Conservation (phyloP, 2,329 filamentous ascomycete genomes). For the Pseudocercospora fuligena region DNA sequence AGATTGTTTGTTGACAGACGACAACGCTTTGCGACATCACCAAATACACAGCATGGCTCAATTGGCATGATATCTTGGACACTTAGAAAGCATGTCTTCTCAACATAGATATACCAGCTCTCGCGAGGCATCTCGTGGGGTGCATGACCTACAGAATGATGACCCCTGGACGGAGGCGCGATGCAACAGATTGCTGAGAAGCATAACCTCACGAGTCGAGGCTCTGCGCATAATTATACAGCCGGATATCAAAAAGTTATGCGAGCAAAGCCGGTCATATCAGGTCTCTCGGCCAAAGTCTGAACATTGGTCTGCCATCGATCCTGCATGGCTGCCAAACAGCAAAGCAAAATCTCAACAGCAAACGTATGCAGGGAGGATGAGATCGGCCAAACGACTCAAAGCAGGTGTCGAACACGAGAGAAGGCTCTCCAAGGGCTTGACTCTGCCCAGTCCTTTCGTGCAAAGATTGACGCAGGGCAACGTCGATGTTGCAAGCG, state of each 20-base stretch:
- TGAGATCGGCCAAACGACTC: not conserved
- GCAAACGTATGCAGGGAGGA: slow-evolving; percentile 23
- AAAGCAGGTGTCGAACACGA: not conserved
- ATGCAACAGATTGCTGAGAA: slow-evolving; percentile 29
- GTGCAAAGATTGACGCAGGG: slow-evolving; percentile 16
- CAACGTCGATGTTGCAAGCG: not conserved
- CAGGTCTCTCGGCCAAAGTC: not conserved
- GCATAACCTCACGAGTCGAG: slow-evolving; percentile 25
- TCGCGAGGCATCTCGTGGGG: not conserved
- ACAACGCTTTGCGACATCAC: too few species aligned
- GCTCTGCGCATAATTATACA: slow-evolving; percentile 22
- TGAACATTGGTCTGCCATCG: slow-evolving; percentile 23
- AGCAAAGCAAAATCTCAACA: slow-evolving; percentile 11
- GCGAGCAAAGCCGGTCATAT: not conserved
- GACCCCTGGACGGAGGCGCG: slow-evolving; percentile 32
- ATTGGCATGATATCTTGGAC: slow-evolving; percentile 1
- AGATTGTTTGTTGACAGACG: not conserved
- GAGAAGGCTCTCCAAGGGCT: not conserved
- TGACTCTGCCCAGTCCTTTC: slow-evolving; percentile 27
- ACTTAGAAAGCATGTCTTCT: not conserved
- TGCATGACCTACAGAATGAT: slow-evolving; percentile 8
- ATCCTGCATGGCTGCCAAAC: slow-evolving; percentile 28
- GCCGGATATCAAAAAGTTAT: not conserved
- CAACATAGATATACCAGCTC: not conserved
- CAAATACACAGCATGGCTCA: not conserved